phyloP scores from a whole-genome alignment of 768 basidiomycete genomes.

The Podaxis sp. region DNA sequence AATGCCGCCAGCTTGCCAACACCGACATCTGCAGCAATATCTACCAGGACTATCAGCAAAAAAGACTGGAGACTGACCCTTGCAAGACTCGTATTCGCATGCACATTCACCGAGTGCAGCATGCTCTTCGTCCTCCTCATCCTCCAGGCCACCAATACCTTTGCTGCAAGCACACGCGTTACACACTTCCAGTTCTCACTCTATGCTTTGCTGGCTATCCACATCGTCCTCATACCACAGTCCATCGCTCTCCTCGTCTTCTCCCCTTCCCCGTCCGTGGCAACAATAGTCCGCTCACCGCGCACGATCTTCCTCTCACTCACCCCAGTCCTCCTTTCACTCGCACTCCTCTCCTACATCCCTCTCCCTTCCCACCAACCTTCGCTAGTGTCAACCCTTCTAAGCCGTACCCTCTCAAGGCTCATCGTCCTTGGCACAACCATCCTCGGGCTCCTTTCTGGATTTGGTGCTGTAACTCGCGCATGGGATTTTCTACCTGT shows the following conservation, averaged over 20 bases:
- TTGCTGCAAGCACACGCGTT: constrained; percentile 57
- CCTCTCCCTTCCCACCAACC: constrained; percentile 54
- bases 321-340: constrained; percentile 52
- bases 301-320: constrained; percentile 22
- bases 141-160: constrained; percentile 60
- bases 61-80: constrained; percentile 16
- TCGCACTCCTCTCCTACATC: constrained; percentile 63
- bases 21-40: not conserved
- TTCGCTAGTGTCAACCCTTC: constrained; percentile 37
- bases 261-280: constrained; percentile 31
- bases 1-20: not conserved
- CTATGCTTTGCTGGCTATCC: constrained; percentile 53
- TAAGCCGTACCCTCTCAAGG: constrained; percentile 55
- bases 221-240: constrained; percentile 70
- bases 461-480: constrained; percentile 72
- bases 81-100: constrained; percentile 50
- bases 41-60: not conserved
- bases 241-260: constrained; percentile 60
- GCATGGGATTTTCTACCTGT: constrained; percentile 61
- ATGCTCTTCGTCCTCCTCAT: constrained; percentile 72
- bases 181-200: constrained; percentile 73
- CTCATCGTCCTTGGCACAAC: constrained; percentile 76
- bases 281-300: not conserved
- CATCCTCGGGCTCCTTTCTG: constrained; percentile 78
- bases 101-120: constrained; percentile 75